These are phyloP conservation scores for Bipolaris oryzae DNA, from an alignment of 2,329 filamentous ascomycete genomes.

Conservation along the genomic window DNA sequence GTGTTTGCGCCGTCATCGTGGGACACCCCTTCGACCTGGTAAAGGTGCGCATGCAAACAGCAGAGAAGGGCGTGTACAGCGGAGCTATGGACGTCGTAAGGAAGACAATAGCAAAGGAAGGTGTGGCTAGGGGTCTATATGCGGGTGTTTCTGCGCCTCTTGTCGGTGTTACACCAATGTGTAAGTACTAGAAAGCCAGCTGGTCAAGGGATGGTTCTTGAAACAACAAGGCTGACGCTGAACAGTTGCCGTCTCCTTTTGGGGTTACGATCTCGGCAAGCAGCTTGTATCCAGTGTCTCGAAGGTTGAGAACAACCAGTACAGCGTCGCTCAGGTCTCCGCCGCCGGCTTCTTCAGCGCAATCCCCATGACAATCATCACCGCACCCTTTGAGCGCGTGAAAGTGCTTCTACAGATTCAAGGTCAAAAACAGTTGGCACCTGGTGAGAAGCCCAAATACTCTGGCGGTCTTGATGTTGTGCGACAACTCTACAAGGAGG, in stretches of 20 bases:
- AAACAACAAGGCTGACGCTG: slow-evolving; percentile 8
- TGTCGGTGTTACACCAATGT: slow-evolving; percentile 98
- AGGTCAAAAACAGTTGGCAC: slow-evolving; percentile 81
- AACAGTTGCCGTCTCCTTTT: slow-evolving; percentile 70
- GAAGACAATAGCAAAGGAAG: slow-evolving; percentile 87
- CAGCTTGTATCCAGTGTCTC: slow-evolving; percentile 75
- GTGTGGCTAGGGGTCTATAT: slow-evolving; percentile 79
- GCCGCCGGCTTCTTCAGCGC: slow-evolving; percentile 93
- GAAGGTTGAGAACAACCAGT: slow-evolving; percentile 69
- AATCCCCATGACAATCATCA: slow-evolving; percentile 96
- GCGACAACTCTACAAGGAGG: slow-evolving; percentile 87
- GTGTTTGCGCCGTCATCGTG: slow-evolving; percentile 90
- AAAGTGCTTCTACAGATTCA: slow-evolving; percentile 99
- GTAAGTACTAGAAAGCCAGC: slow-evolving; percentile 62
- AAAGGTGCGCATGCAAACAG: slow-evolving; percentile 96
- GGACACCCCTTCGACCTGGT: slow-evolving; percentile 96
- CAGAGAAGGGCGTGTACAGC: slow-evolving; percentile 89
- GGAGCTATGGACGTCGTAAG: slow-evolving; percentile 89
- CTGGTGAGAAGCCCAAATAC: slow-evolving; percentile 93
- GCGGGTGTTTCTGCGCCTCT: slow-evolving; percentile 96
- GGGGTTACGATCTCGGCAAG: slow-evolving; percentile 95
- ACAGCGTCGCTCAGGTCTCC: slow-evolving; percentile 85
- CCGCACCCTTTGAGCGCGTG: slow-evolving; percentile 97
- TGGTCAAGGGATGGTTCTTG: background rate
- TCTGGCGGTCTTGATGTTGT: slow-evolving; percentile 87